Conservation (phyloP, 1,284 basidiomycete genomes). For the Rhodotorula sp. region DNA sequence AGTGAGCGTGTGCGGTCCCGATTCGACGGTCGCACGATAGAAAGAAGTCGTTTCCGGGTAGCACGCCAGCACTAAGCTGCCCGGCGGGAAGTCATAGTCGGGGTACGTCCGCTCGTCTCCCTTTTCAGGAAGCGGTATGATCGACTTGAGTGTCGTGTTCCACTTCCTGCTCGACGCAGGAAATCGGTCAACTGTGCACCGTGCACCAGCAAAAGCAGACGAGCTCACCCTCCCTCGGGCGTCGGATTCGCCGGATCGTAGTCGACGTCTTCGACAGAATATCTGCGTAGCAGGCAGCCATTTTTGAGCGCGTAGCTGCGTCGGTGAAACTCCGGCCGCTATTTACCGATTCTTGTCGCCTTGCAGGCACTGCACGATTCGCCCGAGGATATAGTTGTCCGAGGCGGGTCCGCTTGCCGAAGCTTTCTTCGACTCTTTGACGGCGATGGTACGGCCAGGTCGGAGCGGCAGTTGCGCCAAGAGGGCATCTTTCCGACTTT, state of each 20-base stretch:
- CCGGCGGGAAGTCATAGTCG: conserved; percentile 48
- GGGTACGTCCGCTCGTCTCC: conserved; percentile 50
- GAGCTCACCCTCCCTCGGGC: conserved; percentile 30
- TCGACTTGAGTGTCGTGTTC: conserved; percentile 52
- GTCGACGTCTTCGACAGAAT: conserved; percentile 50
- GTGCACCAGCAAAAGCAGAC: neutral
- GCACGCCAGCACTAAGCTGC: conserved; percentile 52
- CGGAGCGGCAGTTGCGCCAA: conserved; percentile 52
- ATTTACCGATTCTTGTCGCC: conserved; percentile 50
- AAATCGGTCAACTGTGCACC: neutral
- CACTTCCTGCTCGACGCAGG: conserved; percentile 45
- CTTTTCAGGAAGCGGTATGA: conserved; percentile 54
- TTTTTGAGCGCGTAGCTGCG: neutral
- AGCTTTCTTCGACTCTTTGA: conserved; percentile 33
- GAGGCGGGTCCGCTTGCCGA: conserved; percentile 35
- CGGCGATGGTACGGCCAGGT: conserved; percentile 51
- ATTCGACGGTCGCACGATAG: conserved; percentile 53
- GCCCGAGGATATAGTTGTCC: conserved; percentile 53
- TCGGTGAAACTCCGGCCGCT: neutral
- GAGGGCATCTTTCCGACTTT: conserved; percentile 42
- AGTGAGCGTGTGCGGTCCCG: conserved; percentile 15
- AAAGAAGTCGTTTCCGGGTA: conserved; percentile 58
- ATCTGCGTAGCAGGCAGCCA: conserved; percentile 31
- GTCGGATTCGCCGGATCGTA: conserved; percentile 24
- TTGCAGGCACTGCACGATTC: conserved; percentile 49